Evolutionary conservation across 768 basidiomycete species (phyloP).

Genomic region (Lactifluus volemus): DNA sequence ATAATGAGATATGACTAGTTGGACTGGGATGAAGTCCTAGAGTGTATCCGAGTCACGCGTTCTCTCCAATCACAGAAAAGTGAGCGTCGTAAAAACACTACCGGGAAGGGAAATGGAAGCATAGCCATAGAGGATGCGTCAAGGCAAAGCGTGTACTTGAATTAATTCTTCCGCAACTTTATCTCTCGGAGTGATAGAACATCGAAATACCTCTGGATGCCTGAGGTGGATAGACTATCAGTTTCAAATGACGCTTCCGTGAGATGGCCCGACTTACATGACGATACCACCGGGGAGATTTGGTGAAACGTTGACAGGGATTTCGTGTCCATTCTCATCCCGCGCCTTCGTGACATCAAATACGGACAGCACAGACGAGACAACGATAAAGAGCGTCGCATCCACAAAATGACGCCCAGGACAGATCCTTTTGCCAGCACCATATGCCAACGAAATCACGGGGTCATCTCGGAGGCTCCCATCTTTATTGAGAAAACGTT

Average conservation of each 20-base stretch:
- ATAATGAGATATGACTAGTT: too few species aligned
- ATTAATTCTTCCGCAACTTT: slow-evolving; percentile 6
- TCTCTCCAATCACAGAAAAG: too few species aligned
- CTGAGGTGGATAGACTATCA: neutral
- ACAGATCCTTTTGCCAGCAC: slow-evolving; percentile 16
- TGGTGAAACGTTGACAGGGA: neutral
- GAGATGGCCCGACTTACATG: neutral
- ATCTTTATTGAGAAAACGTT: slow-evolving; percentile 16
- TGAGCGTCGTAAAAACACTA: too few species aligned
- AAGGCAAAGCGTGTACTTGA: neutral
- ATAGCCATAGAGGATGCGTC: neutral
- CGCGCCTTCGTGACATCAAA: slow-evolving; percentile 14
- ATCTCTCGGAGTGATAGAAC: slow-evolving; percentile 9
- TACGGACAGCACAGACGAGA: slow-evolving; percentile 4
- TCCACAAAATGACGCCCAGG: slow-evolving; percentile 22
- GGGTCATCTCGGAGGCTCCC: slow-evolving; percentile 10
- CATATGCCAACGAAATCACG: neutral
- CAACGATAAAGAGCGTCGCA: slow-evolving; percentile 15
- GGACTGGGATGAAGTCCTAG: too few species aligned
- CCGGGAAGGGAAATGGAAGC: too few species aligned
- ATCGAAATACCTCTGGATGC: slow-evolving; percentile 5
- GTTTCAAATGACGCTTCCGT: too few species aligned
- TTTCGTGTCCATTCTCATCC: slow-evolving; percentile 8
- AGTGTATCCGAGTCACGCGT: too few species aligned
- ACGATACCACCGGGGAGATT: neutral